Base-by-base conservation (phyloP, 257 asterid genomes). In the Rehmannia glutinosa region DNA sequence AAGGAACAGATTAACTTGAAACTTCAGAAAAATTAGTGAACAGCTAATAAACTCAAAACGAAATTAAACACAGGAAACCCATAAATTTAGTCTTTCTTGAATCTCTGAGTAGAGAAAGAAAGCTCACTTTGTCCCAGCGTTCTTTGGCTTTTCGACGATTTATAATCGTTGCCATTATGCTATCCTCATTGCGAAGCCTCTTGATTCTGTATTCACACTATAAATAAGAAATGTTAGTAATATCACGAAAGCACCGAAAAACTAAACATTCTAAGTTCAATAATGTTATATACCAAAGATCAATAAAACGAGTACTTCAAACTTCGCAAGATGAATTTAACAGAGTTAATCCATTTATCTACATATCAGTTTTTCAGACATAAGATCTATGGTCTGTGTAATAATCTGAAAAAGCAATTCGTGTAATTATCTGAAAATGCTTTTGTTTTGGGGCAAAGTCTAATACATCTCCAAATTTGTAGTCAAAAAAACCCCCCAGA, bases 161-260 rank as follows among this genome's bases (percentile, higher is more conserved):
- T 76, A 87, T 86, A 62, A 88, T 87, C 55, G 50, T 78, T 74
- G 79, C 82, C 91, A 93, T 84, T 42, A 78, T 68, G 56, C 69
- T 79, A 73, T 93, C 99, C 78, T 93, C 99, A 17, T 82, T 69
- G 42, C 96, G 96, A 32, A 93, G 83, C 75, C 81, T 88, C 78
- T 75, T 88, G 78, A 86, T 78, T 73, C 97, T 90, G 79, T 82
- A 83, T 77, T 93, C 99, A 76, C 90, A 90, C 99, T 93, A 73
- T 62, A 63, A 70, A 64, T 49, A 63, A 33, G 61, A 58, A 62
- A 73, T 17, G 36, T 64, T 13, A 49, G 49, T 61, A 71, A 38
- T 39, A 66, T 58, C 59, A 66, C 42, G 66, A 30, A 55, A 54
- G 60, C 43, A 32, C 45, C n/a, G 69, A 12, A 74, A 45, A 54